Evolutionary conservation across 805 yeast species (phyloP), one percentile per base, ranked within the genome.

Genomic region (Isabelozyma pseudorhagii): DNA sequence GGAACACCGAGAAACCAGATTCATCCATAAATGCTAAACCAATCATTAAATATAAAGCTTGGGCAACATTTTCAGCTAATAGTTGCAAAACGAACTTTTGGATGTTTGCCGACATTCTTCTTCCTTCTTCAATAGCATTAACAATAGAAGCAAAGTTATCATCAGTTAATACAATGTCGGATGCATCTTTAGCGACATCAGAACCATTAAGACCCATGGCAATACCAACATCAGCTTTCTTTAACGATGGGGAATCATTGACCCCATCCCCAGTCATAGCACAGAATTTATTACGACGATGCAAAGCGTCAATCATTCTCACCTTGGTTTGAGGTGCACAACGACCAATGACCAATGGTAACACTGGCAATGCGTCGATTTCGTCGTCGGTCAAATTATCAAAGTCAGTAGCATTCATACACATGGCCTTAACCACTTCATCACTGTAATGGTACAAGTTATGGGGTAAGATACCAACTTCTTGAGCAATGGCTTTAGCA

Each of bases 181-280:
- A 77, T 5, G 91, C 90, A 63, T 86, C 89, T 64, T 87, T 87
- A n/a, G 93, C 93, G 40, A 87, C 93, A 70, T 87, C 93, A 10
- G 89, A 83, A 5, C 93, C 93, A 52, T 85, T 80, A 34, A 68
- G 56, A 44, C 93, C 93, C 93, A 87, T 87, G 9, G 93, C 90
- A 64, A 87, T 85, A 55, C 93, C 93, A 49, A 87, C 89, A 66
- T 87, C 91, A 3, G 93, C 86, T 54, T 75, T 82, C 63, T 86
- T 86, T 67, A 87, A 72, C 36, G 87, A 80, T 25, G 93, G 93
- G 2, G 91, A 85, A 62, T 87, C 93, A 63, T 87, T 87, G 42
- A 87, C 92, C 54, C 93, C 93, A 64, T 87, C 93, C 46, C 75
- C 75, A 11, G 75, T 70, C 75, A 70, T 70, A 17, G 75, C 75